Base-by-base conservation (phyloP, 192 early-diverging fungal genomes). In the Linderina pennispora region DNA sequence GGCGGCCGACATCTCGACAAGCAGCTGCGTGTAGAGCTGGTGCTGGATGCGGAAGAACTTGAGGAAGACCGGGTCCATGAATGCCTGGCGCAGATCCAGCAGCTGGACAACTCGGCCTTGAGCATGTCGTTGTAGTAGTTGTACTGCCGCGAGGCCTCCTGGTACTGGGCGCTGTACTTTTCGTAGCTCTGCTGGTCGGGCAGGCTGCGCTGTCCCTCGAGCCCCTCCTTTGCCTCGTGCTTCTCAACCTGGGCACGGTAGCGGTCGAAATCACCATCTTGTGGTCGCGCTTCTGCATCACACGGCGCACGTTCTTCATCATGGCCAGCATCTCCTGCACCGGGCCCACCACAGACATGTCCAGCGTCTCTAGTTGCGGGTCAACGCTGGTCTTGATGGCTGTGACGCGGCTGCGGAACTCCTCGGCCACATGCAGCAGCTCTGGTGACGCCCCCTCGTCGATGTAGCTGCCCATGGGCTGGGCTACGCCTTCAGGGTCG, bases 221-320 rank as follows among this genome's bases (percentile, higher is more conserved):
- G 53, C 8, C 79, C 77, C 25, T 78, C 74, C 57, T 88, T 86
- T 22, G 74, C 82, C 37, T 80, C 69, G 17, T 91, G 48, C 61
- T 94, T 97, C 32, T 84, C 79, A 23, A 93, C 65, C 14, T 69
- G 65, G 23, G 76, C 68, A 8, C 80, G 60, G 62, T 84, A 83
- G 22, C 96, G 79, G 53, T 98, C 96, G 59, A 88, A 97, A 63
- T 98, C 96, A 94, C 51, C 26, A 90, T 64, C 70, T 98, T 98
- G 68, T 92, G 92, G 23, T 82, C 78, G 18, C 93, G 80, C 74
- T 98, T 98, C 5, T 77, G 78, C 23, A 98, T 89, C 10, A 87
- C 77, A 55, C 83, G 86, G 59, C 82, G 80, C 28, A 98, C 86
- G 32, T 80, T 68, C 47, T 86, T 82, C 63, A 90, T 71, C 46